phyloP scores from a whole-genome alignment of 2,329 filamentous ascomycete species.

The Talaromyces albobiverticillius region DNA sequence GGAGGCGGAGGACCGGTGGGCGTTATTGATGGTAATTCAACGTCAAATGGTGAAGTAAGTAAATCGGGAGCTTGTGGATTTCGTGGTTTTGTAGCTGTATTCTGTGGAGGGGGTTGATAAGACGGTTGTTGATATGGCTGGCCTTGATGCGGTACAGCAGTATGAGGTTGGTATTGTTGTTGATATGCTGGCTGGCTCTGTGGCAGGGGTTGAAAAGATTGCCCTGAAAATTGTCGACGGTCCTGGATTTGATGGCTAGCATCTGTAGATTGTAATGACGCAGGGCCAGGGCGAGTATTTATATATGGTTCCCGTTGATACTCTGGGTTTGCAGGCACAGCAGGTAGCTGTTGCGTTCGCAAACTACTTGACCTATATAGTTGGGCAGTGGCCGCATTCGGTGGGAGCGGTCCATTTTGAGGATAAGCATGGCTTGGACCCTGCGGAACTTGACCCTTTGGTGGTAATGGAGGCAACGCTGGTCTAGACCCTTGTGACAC shows the following conservation, averaged over 20 bases:
- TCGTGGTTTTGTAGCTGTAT: constrained; percentile 13
- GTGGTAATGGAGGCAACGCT: constrained; percentile 38
- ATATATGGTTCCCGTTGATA: background rate
- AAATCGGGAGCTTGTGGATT: constrained; percentile 51
- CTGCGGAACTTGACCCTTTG: constrained; percentile 26
- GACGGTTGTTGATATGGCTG: constrained; percentile 10
- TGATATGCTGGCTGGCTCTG: constrained; percentile 18
- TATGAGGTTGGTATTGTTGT: constrained; percentile 14
- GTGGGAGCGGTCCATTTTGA: background rate
- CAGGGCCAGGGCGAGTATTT: constrained; percentile 1
- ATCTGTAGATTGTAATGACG: background rate
- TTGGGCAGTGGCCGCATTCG: constrained; percentile 23
- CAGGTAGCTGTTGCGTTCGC: constrained; percentile 3
- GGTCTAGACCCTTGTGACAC: constrained; percentile 28
- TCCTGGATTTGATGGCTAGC: constrained; percentile 5
- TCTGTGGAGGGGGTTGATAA: background rate
- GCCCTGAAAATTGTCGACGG: constrained; percentile 2
- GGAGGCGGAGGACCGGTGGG: constrained; percentile 64
- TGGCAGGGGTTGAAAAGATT: background rate
- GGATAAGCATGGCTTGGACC: constrained; percentile 17
- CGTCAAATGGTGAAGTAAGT: constrained; percentile 61
- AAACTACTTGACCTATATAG: constrained; percentile 27
- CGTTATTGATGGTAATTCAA: constrained; percentile 51
- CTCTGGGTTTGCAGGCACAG: background rate
- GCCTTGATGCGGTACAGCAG: background rate